Conservation (phyloP, 768 basidiomycete genomes). For the Boletus rex-veris region DNA sequence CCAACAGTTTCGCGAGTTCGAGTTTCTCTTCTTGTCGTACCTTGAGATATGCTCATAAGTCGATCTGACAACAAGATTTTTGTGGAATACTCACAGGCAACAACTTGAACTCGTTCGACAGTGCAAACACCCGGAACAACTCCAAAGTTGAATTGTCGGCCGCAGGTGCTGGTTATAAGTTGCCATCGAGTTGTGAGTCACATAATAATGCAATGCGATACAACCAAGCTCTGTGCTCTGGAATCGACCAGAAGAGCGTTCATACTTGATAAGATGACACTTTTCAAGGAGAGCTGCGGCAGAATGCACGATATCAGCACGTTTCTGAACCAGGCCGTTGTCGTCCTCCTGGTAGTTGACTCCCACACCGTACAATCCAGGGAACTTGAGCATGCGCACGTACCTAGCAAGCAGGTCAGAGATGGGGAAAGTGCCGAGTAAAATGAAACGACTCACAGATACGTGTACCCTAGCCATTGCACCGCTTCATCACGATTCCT, state of each 20-base stretch:
- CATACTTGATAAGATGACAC: conserved; percentile 87
- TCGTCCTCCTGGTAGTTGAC: conserved; percentile 92
- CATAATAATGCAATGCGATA: conserved; percentile 2
- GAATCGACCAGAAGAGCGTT: conserved; percentile 2
- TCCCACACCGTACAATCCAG: conserved; percentile 82
- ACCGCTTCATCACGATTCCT: conserved; percentile 96
- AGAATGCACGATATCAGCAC: conserved; percentile 89
- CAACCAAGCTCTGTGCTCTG: conserved; percentile 5
- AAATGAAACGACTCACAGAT: conserved; percentile 55
- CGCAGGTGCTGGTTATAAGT: conserved; percentile 93
- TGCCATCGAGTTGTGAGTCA: conserved; percentile 89
- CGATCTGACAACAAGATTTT: background rate
- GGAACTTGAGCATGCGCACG: conserved; percentile 90
- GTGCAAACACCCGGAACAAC: conserved; percentile 33
- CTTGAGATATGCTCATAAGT: conserved; percentile 23
- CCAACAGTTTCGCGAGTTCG: conserved; percentile 2
- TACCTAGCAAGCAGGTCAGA: conserved; percentile 49
- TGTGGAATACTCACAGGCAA: conserved; percentile 17
- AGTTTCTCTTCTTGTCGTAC: conserved; percentile 66
- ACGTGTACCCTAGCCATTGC: conserved; percentile 95
- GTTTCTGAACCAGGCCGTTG: conserved; percentile 78
- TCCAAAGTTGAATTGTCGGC: conserved; percentile 83
- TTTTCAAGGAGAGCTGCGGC: conserved; percentile 94
- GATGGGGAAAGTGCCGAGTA: background rate
- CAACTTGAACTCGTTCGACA: conserved; percentile 5